These are phyloP conservation scores for Neurospora pannonica DNA, from an alignment of 495 filamentous ascomycete genomes.

Conservation along the genomic window DNA sequence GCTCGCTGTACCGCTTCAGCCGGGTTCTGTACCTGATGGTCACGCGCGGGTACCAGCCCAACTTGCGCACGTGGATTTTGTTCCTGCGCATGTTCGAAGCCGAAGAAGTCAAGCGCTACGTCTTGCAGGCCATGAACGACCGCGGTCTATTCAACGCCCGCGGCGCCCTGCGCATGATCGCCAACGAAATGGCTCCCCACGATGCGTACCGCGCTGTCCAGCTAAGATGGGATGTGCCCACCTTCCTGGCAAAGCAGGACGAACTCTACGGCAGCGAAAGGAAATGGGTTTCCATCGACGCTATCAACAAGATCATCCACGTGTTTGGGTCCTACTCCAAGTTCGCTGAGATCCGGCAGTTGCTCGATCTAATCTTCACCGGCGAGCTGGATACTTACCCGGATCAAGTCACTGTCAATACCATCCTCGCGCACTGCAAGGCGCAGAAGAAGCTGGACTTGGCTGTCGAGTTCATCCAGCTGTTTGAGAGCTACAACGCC, in stretches of 20 bases:
- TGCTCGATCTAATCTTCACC: conserved; percentile 19
- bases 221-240: conserved; percentile 8
- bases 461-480: conserved; percentile 10
- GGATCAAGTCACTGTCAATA: conserved; percentile 23
- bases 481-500: conserved; percentile 12
- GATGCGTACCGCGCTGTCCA: conserved; percentile 24
- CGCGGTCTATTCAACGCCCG: conserved; percentile 19
- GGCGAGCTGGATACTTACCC: conserved; percentile 3
- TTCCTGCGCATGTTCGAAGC: conserved; percentile 31
- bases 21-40: conserved; percentile 23
- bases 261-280: conserved; percentile 20
- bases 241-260: conserved; percentile 22
- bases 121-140: conserved; percentile 22
- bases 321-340: conserved; percentile 17
- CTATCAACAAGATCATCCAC: conserved; percentile 25
- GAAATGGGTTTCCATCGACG: conserved; percentile 25
- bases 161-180: conserved; percentile 11
- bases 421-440: conserved; percentile 24
- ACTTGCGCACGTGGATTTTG: conserved; percentile 28
- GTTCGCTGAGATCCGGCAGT: conserved; percentile 11
- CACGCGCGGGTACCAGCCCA: conserved; percentile 15
- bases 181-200: conserved; percentile 22
- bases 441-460: conserved; percentile 4
- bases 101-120: conserved; percentile 25
- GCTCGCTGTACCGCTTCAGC: conserved; percentile 25